These are phyloP conservation scores for Peronospora belbahrii DNA, from an alignment of 352 stramenopile species.

Conservation along the genomic window DNA sequence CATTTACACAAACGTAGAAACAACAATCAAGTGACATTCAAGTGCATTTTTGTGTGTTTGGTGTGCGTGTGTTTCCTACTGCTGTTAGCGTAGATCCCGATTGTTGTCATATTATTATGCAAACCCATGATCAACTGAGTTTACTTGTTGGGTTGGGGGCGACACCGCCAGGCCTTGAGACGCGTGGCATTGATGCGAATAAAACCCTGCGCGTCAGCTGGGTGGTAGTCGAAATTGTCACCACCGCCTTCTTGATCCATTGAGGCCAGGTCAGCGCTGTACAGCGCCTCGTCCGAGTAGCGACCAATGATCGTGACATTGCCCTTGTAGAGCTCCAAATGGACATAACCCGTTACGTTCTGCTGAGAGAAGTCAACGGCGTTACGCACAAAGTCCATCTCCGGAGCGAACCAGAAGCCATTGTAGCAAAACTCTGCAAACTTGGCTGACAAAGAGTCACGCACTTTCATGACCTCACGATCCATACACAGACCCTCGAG, in stretches of 20 bases:
- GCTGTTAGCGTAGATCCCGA: conserved; percentile 6
- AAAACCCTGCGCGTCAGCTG: conserved; percentile 95
- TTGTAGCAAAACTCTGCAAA: conserved; percentile 98
- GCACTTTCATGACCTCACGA: conserved; percentile 92
- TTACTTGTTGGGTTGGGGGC: conserved; percentile 45
- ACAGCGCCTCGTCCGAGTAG: conserved; percentile 89
- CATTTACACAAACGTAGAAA: not conserved
- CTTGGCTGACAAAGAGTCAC: conserved; percentile 90
- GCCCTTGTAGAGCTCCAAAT: conserved; percentile 97
- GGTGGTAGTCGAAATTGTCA: conserved; percentile 96
- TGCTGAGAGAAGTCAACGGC: conserved; percentile 92
- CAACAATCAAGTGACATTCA: not conserved
- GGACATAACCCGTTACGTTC: conserved; percentile 91
- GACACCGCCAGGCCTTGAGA: conserved; percentile 90
- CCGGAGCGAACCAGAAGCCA: conserved; percentile 98
- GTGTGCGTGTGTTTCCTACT: no score
- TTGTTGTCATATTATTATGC: conserved; percentile 20
- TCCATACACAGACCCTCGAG: conserved; percentile 96
- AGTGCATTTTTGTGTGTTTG: conserved; percentile 13
- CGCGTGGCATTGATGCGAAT: conserved; percentile 98
- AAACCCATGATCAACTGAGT: conserved; percentile 9
- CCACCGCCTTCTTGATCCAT: conserved; percentile 98
- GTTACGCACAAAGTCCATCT: conserved; percentile 97
- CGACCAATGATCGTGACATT: conserved; percentile 93
- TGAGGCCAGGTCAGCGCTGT: conserved; percentile 95